A percentile compares a stretch with the other conserved stretches of the same genome.
phyloP scores from a whole-genome alignment of 1,284 basidiomycete species.

The Naganishia sp. region DNA sequence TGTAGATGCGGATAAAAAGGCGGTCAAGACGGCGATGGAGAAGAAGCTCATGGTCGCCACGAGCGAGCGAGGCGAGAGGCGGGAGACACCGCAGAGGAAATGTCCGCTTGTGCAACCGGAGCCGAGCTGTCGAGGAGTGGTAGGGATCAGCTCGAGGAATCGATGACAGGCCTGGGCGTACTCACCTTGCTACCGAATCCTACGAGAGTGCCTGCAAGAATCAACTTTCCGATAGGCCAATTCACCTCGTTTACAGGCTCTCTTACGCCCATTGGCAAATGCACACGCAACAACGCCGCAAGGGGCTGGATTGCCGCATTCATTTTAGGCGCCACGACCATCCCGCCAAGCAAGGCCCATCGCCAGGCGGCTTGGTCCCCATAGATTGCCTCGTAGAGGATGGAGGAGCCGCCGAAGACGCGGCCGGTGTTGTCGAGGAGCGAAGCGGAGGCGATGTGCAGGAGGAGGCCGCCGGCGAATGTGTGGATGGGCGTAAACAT shows the following conservation, averaged over 20 bases:
- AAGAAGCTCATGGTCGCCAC: conserved; percentile 63
- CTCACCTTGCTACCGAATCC: conserved; percentile 66
- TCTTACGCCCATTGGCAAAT: conserved; percentile 40
- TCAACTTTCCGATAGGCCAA: conserved; percentile 47
- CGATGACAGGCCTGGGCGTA: neutral
- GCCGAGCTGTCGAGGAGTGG: conserved; percentile 37
- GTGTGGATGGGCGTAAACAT: conserved; percentile 61
- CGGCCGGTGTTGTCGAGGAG: conserved; percentile 63
- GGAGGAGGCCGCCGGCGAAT: conserved; percentile 63
- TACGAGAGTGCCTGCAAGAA: conserved; percentile 63
- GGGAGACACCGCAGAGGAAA: conserved; percentile 67
- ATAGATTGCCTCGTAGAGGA: conserved; percentile 60
- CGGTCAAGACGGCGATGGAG: conserved; percentile 56
- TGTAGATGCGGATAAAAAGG: conserved; percentile 49
- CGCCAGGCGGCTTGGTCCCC: conserved; percentile 57
- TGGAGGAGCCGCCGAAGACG: conserved; percentile 66
- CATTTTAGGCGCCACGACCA: conserved; percentile 44
- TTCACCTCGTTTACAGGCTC: conserved; percentile 40
- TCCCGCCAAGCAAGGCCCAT: conserved; percentile 42
- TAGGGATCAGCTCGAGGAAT: neutral
- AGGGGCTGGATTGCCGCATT: conserved; percentile 34
- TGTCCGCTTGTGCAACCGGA: conserved; percentile 58
- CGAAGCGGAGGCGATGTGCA: conserved; percentile 62
- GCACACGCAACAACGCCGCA: conserved; percentile 50
- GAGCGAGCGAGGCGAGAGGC: conserved; percentile 61